phyloP scores from a whole-genome alignment of 106 monocot genomes.

The Dioscorea alata region DNA sequence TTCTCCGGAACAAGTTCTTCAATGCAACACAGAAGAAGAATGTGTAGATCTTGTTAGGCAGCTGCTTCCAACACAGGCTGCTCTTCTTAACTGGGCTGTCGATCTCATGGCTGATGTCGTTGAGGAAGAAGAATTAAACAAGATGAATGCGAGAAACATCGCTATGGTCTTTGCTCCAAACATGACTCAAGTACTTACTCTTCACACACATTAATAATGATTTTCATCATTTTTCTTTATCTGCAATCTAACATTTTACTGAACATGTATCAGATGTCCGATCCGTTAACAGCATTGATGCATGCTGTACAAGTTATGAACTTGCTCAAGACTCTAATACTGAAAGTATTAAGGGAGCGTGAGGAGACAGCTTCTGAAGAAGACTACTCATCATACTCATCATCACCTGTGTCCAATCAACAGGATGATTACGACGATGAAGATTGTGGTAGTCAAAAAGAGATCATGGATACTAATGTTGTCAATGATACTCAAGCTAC shows the following conservation, averaged over 20 bases:
- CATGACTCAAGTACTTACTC: conserved; percentile 75
- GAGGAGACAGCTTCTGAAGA: conserved; percentile 42
- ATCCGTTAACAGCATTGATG: conserved; percentile 94
- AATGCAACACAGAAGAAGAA: conserved; percentile 83
- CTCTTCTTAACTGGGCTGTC: conserved; percentile 81
- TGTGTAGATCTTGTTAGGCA: conserved; percentile 68
- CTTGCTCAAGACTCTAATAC: conserved; percentile 74
- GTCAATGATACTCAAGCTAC: conserved; percentile 14
- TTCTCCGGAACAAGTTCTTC: conserved; percentile 83
- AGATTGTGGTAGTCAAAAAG: conserved; percentile 16
- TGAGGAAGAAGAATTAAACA: conserved; percentile 79
- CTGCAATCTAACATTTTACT: no score
- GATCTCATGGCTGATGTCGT: conserved; percentile 97
- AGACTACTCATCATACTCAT: conserved; percentile 38
- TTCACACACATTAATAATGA: no score
- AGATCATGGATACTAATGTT: conserved; percentile 18
- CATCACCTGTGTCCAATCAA: conserved; percentile 31
- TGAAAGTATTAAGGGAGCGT: conserved; percentile 70
- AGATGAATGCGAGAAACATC: conserved; percentile 98
- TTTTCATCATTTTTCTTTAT: no score
- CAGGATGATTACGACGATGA: conserved; percentile 20
- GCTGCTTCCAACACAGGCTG: conserved; percentile 61
- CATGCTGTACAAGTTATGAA: conserved; percentile 99
- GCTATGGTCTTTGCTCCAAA: conserved; percentile 99
- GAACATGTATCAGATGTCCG: conserved; percentile 67